Base-by-base conservation (phyloP, 2,329 filamentous ascomycete species). In the Cladosporium sp. region DNA sequence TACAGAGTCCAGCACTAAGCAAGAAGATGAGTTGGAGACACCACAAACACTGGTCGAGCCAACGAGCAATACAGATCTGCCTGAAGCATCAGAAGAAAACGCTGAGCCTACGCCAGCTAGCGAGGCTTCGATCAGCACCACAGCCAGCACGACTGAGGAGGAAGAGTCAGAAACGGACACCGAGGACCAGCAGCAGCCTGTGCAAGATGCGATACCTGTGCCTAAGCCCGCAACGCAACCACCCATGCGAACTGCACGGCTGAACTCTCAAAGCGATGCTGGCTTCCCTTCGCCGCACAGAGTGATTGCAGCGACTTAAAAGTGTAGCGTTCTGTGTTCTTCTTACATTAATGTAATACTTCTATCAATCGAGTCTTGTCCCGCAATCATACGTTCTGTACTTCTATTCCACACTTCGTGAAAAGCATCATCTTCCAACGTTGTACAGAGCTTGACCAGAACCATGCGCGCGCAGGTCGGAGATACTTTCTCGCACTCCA, bases 231-330 rank as follows among this genome's bases (percentile, higher is more conserved):
- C 61, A 24, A 47, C 24, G 11, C 61, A 64, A 47, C 61, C 61
- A 21, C 61, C n/a, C 49, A 64, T 64, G 61, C 61, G 61, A 8
- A 64, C 61, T 30, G 61, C 61, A 52, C n/a, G 59, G 15, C 18
- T 32, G 26, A 47, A 44, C 11, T 47, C 61, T 49, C 61, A 64
- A 28, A 64, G 36, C 11, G 61, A 64, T 18, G 3, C 61, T 55
- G 61, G 61, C 1, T 64, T 64, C 5, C 61, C 61, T 4, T 64
- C 61, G 26, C 51, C 51, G 14, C 61, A 64, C 6, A 44, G 61
- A 28, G 49, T 64, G 3, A 24, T 55, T 21, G 61, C 61, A 36
- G 61, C 61, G 36, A 64, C 49, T 44, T 64, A 64, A 36, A 36
- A 7, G 18, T 12, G 18, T 30, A 32, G 15, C 28, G 11, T 55